Evolutionary conservation across 164 flowering plant species (phyloP).

Genomic region (Stephania yunnanensis): DNA sequence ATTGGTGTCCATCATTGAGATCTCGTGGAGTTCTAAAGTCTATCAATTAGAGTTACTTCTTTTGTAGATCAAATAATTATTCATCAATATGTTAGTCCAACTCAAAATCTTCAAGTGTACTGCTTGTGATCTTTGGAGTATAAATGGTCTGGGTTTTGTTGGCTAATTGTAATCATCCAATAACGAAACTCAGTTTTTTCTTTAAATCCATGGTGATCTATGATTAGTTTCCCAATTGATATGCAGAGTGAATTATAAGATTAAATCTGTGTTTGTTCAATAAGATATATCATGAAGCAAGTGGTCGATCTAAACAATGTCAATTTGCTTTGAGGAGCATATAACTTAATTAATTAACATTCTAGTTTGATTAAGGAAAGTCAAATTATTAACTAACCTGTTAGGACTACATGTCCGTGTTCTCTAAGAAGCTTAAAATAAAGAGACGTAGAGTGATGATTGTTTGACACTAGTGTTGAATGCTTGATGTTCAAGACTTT

Average conservation of each 20-base stretch:
- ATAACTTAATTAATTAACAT: background rate
- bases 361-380: background rate
- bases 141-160: background rate
- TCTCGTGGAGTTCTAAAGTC: background rate
- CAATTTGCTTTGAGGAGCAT: no score
- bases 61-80: background rate
- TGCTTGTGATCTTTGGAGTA: background rate
- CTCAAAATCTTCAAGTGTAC: background rate
- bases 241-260: no score
- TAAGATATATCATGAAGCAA: no score
- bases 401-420: constrained; percentile 11
- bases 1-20: no score
- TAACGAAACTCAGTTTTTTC: no score
- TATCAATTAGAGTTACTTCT: background rate
- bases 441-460: constrained; percentile 13
- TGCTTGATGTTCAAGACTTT: background rate
- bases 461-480: background rate
- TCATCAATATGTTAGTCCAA: background rate
- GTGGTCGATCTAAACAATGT: no score
- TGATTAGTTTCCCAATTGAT: no score
- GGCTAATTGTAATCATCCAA: background rate
- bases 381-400: constrained; percentile 3
- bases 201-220: no score
- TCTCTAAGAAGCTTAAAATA: constrained; percentile 19
- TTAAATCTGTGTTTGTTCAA: no score